Percentiles rank a stretch among this genome's conserved stretches.
These are phyloP conservation scores for Mortierella sp. DNA, from an alignment of 371 early-diverging fungal genomes.

Conservation along the genomic window DNA sequence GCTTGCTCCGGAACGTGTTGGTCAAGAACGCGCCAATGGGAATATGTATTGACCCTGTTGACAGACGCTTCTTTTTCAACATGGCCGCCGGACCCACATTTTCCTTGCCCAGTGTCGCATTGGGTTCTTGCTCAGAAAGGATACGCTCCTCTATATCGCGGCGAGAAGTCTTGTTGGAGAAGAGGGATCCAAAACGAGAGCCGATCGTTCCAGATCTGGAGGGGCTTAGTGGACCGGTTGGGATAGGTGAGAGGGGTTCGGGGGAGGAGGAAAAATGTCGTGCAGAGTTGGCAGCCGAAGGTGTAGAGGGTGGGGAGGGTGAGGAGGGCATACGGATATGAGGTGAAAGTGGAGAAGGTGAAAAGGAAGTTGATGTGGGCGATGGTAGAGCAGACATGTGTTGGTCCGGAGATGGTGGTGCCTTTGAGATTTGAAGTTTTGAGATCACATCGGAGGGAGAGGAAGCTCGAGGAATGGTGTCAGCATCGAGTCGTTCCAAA, in stretches of 20 bases:
- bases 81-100: neutral
- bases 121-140: neutral
- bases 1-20: slow-evolving; percentile 35
- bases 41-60: slow-evolving; percentile 31
- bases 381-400: neutral
- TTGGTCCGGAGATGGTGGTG: neutral
- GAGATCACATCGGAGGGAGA: slow-evolving; percentile 11
- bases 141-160: slow-evolving; percentile 6
- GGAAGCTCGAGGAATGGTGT: neutral
- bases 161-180: neutral
- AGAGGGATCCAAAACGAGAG: slow-evolving; percentile 24
- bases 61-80: slow-evolving; percentile 36
- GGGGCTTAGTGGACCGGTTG: neutral
- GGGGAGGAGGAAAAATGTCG: slow-evolving; percentile 18
- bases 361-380: slow-evolving; percentile 23
- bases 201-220: slow-evolving; percentile 16
- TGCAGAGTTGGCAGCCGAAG: neutral
- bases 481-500: slow-evolving; percentile 16
- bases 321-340: slow-evolving; percentile 20
- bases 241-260: slow-evolving; percentile 20
- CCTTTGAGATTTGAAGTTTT: slow-evolving; percentile 19
- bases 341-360: slow-evolving; percentile 24
- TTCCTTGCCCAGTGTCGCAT: neutral
- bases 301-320: slow-evolving; percentile 25
- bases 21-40: slow-evolving; percentile 44